A percentile compares a stretch with the other conserved stretches of the same genome.
phyloP scores from a whole-genome alignment of 352 stramenopile species.

The Pilasporangium apinafurcum region DNA sequence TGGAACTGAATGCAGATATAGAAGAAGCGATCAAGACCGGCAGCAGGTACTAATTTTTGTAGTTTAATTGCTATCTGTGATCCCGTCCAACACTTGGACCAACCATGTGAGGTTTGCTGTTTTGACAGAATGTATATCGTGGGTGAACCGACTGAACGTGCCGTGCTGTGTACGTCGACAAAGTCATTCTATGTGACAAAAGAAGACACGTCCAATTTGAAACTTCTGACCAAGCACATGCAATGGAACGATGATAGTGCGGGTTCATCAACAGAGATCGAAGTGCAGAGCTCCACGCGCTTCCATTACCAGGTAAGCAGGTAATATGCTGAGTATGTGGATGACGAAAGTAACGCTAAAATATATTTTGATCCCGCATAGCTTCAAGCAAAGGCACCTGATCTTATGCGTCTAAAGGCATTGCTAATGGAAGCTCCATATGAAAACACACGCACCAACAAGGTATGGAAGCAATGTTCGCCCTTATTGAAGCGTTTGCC shows the following conservation, averaged over 20 bases:
- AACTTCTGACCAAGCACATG: conserved; percentile 53
- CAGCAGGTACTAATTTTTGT: conserved; percentile 23
- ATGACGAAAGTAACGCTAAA: not conserved
- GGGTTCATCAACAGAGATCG: conserved; percentile 15
- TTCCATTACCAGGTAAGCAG: conserved; percentile 62
- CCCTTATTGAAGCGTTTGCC: not conserved
- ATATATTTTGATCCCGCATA: conserved; percentile 10
- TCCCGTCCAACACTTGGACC: conserved; percentile 9
- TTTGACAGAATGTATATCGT: conserved; percentile 56
- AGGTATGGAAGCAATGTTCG: not conserved
- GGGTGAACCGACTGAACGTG: conserved; percentile 36
- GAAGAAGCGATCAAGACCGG: conserved; percentile 42
- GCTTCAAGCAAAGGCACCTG: conserved; percentile 55
- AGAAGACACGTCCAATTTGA: conserved; percentile 79
- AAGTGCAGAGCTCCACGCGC: conserved; percentile 40
- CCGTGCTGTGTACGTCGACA: conserved; percentile 62
- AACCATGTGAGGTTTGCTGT: not conserved
- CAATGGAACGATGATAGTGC: conserved; percentile 26
- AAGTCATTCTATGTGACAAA: conserved; percentile 73
- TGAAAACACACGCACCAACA: conserved; percentile 18
- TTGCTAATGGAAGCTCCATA: conserved; percentile 64
- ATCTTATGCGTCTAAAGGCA: conserved; percentile 45
- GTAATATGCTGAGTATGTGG: not conserved
- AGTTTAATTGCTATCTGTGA: not conserved
- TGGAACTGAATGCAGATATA: conserved; percentile 64